phyloP scores from a whole-genome alignment of 768 basidiomycete species.

The Sistotremastrum suecicum region DNA sequence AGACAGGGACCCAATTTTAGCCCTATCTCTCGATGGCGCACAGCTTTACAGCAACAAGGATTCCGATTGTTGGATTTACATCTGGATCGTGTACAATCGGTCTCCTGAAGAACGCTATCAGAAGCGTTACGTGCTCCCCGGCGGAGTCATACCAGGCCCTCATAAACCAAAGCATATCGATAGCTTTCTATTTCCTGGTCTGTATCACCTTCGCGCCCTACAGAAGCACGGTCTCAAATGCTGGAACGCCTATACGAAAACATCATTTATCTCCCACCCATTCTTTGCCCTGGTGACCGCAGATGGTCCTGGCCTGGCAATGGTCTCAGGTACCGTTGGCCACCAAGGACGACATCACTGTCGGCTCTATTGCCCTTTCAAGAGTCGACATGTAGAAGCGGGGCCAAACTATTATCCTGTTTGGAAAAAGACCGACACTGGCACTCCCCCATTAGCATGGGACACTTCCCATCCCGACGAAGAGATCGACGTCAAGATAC shows the following conservation, averaged over 20 bases:
- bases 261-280: constrained; percentile 7
- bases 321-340: not conserved
- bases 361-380: too few relatives aligned
- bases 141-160: constrained; percentile 19
- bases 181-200: constrained; percentile 20
- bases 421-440: too few relatives aligned
- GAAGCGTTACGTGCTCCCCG: constrained; percentile 18
- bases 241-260: constrained; percentile 17
- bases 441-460: too few relatives aligned
- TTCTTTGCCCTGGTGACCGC: constrained; percentile 14
- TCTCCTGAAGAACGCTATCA: constrained; percentile 18
- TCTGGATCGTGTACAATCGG: constrained; percentile 24
- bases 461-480: constrained; percentile 15
- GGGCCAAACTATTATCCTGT: constrained; percentile 15
- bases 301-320: constrained; percentile 1
- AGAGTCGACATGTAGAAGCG: too few relatives aligned
- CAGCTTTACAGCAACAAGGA: constrained; percentile 28
- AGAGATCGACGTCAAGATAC: too few relatives aligned
- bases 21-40: constrained; percentile 25
- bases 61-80: constrained; percentile 29
- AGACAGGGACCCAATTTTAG: constrained; percentile 20
- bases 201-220: constrained; percentile 20
- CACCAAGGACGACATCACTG: too few relatives aligned
- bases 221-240: constrained; percentile 18
- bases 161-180: constrained; percentile 21